A percentile compares a stretch with the other conserved stretches of the same genome.
Evolutionary conservation across 768 basidiomycete species (phyloP).

Genomic region (Suillus brevipes): DNA sequence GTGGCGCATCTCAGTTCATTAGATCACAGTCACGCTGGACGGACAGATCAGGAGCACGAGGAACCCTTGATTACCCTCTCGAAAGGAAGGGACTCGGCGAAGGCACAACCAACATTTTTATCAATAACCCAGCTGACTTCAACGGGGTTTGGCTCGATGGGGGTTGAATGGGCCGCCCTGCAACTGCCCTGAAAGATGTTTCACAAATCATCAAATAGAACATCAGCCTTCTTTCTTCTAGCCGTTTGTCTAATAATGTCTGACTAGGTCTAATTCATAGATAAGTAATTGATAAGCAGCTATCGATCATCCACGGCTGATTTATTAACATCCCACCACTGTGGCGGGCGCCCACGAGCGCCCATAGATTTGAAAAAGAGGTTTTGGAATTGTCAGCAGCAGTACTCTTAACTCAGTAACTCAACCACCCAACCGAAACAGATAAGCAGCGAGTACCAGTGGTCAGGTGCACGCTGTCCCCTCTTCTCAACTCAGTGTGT

Average conservation of each 20-base stretch:
- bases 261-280: neutral
- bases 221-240: neutral
- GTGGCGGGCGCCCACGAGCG: neutral
- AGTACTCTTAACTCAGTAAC: too few relatives aligned
- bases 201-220: neutral
- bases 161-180: neutral
- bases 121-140: too few relatives aligned
- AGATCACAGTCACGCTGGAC: neutral
- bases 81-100: neutral
- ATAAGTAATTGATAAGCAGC: neutral
- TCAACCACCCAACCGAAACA: neutral
- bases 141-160: neutral
- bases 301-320: neutral
- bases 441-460: neutral
- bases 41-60: neutral
- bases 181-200: neutral
- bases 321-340: neutral
- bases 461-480: neutral
- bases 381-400: neutral
- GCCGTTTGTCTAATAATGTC: neutral
- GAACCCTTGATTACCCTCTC: neutral
- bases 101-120: neutral
- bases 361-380: neutral
- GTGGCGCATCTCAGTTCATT: neutral
- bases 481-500: neutral